phyloP scores from a whole-genome alignment of 192 early-diverging fungal genomes.

The Irineochytrium annulatum region DNA sequence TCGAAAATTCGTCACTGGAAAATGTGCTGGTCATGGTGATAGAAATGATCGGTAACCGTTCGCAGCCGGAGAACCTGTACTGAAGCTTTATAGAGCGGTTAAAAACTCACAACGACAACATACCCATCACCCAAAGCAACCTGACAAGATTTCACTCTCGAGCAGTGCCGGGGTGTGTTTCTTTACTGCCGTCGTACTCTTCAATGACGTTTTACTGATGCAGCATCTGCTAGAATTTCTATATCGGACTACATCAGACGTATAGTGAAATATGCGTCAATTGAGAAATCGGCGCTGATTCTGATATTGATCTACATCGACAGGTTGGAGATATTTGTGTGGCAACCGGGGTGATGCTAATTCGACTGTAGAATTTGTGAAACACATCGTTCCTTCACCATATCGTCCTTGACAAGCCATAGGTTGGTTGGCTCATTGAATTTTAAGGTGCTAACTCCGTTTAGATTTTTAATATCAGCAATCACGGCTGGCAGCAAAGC shows the following conservation, averaged over 20 bases:
- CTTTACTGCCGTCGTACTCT: neutral
- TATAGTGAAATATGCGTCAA: slow-evolving; percentile 85
- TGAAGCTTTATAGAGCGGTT: slow-evolving; percentile 38
- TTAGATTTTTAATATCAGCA: slow-evolving; percentile 84
- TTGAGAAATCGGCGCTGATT: slow-evolving; percentile 87
- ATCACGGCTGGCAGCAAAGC: slow-evolving; percentile 83
- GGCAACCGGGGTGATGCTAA: too few species aligned
- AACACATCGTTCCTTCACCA: slow-evolving; percentile 69
- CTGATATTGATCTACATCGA: slow-evolving; percentile 93
- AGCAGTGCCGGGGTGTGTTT: slow-evolving; percentile 60
- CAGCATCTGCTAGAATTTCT: slow-evolving; percentile 53
- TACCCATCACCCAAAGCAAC: slow-evolving; percentile 48
- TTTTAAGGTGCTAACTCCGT: neutral
- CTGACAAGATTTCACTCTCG: slow-evolving; percentile 97
- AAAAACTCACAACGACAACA: slow-evolving; percentile 63
- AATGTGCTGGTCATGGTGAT: slow-evolving; percentile 29
- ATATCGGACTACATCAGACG: slow-evolving; percentile 84
- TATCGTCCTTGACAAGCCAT: slow-evolving; percentile 88
- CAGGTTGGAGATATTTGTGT: too few species aligned
- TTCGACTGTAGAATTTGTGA: slow-evolving; percentile 39
- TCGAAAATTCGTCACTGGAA: slow-evolving; percentile 24
- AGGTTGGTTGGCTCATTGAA: slow-evolving; percentile 15
- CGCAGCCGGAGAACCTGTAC: too few species aligned
- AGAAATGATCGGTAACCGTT: slow-evolving; percentile 21
- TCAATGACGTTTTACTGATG: neutral